Evolutionary conservation across 2,329 filamentous ascomycete genomes (phyloP).

Genomic region (Cladosporium colombiae): DNA sequence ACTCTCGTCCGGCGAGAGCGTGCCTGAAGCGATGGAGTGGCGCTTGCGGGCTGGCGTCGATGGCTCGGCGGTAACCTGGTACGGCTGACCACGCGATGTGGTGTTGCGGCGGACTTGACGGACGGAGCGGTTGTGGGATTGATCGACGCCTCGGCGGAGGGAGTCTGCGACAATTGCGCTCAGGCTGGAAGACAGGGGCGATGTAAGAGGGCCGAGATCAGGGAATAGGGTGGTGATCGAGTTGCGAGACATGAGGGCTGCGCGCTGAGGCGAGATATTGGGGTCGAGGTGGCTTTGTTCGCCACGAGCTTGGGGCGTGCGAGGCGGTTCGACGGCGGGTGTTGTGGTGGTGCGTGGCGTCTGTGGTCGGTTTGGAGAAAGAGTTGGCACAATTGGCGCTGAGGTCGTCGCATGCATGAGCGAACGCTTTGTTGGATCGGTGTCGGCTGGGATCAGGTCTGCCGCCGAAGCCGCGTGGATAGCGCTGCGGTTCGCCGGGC

Average conservation of each 20-base stretch:
- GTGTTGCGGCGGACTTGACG: conserved; percentile 11
- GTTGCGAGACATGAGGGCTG: conserved; percentile 47
- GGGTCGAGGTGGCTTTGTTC: conserved; percentile 19
- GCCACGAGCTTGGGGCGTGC: conserved; percentile 12
- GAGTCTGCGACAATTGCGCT: conserved; percentile 66
- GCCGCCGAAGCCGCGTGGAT: conserved; percentile 33
- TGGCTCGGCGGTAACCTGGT: neutral
- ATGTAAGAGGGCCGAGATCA: conserved; percentile 56
- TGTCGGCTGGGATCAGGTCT: conserved; percentile 24
- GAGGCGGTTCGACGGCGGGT: conserved; percentile 21
- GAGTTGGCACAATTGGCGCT: conserved; percentile 31
- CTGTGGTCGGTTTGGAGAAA: conserved; percentile 25
- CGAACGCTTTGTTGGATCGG: conserved; percentile 28
- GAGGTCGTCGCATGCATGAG: conserved; percentile 41
- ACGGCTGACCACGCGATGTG: conserved; percentile 8
- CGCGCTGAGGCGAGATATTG: conserved; percentile 43
- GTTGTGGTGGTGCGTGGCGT: conserved; percentile 31
- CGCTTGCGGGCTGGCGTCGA: neutral
- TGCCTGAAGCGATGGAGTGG: conserved; percentile 16
- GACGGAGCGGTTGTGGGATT: neutral
- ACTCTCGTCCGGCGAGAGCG: conserved; percentile 14
- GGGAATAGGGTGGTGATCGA: conserved; percentile 54
- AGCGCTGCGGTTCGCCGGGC: conserved; percentile 33
- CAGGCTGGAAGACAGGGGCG: conserved; percentile 61
- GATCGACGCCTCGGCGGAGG: conserved; percentile 49